Evolutionary conservation across 2,329 filamentous ascomycete species (phyloP), one percentile per base, ranked within the genome.

Genomic region (Acrocalymma vagum): DNA sequence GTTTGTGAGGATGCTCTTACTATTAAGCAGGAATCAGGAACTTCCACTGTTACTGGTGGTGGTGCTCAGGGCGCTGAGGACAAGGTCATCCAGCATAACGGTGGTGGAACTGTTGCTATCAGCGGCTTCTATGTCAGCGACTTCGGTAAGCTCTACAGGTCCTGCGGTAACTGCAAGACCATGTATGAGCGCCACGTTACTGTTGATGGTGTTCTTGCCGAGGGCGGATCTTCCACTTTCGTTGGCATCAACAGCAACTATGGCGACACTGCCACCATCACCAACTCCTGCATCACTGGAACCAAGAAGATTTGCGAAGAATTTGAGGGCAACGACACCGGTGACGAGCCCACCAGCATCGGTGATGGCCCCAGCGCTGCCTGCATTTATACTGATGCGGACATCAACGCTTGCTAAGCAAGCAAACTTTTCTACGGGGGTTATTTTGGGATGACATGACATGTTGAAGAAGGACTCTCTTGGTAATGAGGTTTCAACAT

Each of bases 171-270:
- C 55, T 64, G 60, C 55, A 77, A 78, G 64, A 77, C 72, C 62
- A 77, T 70, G 62, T 60, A 65, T 40, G 67, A 65, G 29, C 66
- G 74, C 24, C 65, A 72, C 48, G 64, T 75, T 35, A 61, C 72
- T 33, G 62, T 78, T 29, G 58, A 70, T 46, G 67, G 69, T 45
- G 57, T 72, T 30, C 59, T 58, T 9, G 70, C 69, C 30, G 67
- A 69, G 28, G 51, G 57, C 14, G 55, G 61, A 38, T 28, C 34
- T 30, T 69, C 71, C 13, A 59, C 63, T 28, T 62, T 74, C 18
- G 72, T 68, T 43, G 73, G 74, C 25, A 77, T 78, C 59, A 78
- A 78, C 63, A 66, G 62, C 28, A 79, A 77, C 69, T 77, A 72
- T 37, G 74, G 73, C 11, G 76, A 77, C 52, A 76, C 73, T 1